Evolutionary conservation across 345 rosid species (phyloP).

Genomic region (Camelina hispida): DNA sequence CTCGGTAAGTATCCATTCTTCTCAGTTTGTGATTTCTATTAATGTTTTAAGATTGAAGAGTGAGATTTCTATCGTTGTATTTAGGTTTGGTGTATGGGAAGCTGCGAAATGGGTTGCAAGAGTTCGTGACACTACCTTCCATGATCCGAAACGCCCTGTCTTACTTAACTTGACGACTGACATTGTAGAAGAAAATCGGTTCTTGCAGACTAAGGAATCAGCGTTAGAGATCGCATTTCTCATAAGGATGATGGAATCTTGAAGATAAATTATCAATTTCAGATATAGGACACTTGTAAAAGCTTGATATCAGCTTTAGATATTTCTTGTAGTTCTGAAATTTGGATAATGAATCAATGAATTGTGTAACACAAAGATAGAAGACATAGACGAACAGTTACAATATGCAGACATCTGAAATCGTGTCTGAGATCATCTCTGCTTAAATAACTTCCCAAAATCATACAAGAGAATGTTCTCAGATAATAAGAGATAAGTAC

Average conservation of each 20-base stretch:
- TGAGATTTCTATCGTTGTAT: slow-evolving; percentile 15
- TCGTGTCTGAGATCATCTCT: slow-evolving; percentile 30
- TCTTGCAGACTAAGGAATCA: slow-evolving; percentile 74
- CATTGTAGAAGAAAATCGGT: slow-evolving; percentile 87
- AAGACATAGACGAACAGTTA: slow-evolving; percentile 31
- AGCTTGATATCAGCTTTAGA: slow-evolving; percentile 5
- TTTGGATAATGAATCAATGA: slow-evolving; percentile 40
- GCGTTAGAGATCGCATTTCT: slow-evolving; percentile 83
- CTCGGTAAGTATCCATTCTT: slow-evolving; percentile 54
- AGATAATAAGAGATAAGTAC: slow-evolving; percentile 34
- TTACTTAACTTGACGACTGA: slow-evolving; percentile 76
- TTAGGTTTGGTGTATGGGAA: slow-evolving; percentile 97
- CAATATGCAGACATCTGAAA: slow-evolving; percentile 33
- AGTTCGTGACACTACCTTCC: slow-evolving; percentile 73
- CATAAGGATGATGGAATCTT: slow-evolving; percentile 65
- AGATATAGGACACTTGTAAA: neutral
- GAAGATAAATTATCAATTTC: slow-evolving; percentile 7
- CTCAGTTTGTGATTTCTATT: neutral
- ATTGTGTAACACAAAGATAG: slow-evolving; percentile 29
- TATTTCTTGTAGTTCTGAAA: slow-evolving; percentile 8
- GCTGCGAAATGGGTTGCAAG: slow-evolving; percentile 89
- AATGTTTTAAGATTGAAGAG: slow-evolving; percentile 3
- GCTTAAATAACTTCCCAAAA: slow-evolving; percentile 36
- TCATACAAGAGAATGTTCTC: slow-evolving; percentile 38
- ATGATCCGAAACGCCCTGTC: slow-evolving; percentile 67